Conservation (phyloP, 2,329 filamentous ascomycete genomes). For the Arthrobotrys megalospora region DNA sequence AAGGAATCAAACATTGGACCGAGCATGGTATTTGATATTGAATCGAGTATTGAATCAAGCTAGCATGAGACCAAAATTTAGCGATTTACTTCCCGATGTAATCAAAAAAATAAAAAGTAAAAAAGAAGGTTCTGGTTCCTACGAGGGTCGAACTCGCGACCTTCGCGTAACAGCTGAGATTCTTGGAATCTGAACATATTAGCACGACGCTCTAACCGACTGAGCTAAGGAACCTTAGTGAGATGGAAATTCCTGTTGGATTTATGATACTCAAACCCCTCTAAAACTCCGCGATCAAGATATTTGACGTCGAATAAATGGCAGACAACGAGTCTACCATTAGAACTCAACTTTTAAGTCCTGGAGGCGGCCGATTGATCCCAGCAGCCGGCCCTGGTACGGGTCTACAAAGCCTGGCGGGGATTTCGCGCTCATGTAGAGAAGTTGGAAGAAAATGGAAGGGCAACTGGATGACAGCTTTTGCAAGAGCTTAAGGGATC, state of each 20-base stretch:
- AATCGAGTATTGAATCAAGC: too few relatives aligned
- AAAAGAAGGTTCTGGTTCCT: constrained; percentile 2
- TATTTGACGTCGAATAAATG: neutral
- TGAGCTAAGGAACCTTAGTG: constrained; percentile 28
- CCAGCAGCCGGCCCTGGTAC: too few relatives aligned
- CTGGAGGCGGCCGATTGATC: too few relatives aligned
- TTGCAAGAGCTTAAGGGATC: too few relatives aligned
- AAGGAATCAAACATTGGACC: too few relatives aligned
- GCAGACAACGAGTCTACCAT: neutral
- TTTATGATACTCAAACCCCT: neutral
- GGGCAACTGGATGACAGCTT: too few relatives aligned
- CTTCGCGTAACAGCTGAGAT: constrained; percentile 7
- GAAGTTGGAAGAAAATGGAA: too few relatives aligned
- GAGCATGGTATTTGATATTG: too few relatives aligned
- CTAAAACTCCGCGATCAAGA: neutral
- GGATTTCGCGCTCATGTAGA: too few relatives aligned
- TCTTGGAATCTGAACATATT: constrained; percentile 28
- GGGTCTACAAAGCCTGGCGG: too few relatives aligned
- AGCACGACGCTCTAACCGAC: constrained; percentile 28
- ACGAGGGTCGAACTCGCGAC: constrained; percentile 31
- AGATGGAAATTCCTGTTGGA: neutral
- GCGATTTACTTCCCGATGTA: too few relatives aligned
- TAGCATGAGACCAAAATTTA: too few relatives aligned
- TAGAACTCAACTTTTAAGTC: neutral
- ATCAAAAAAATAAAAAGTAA: neutral